These are phyloP conservation scores for Gossypium rotundifolium DNA, from an alignment of 345 rosid species.

Conservation along the genomic window DNA sequence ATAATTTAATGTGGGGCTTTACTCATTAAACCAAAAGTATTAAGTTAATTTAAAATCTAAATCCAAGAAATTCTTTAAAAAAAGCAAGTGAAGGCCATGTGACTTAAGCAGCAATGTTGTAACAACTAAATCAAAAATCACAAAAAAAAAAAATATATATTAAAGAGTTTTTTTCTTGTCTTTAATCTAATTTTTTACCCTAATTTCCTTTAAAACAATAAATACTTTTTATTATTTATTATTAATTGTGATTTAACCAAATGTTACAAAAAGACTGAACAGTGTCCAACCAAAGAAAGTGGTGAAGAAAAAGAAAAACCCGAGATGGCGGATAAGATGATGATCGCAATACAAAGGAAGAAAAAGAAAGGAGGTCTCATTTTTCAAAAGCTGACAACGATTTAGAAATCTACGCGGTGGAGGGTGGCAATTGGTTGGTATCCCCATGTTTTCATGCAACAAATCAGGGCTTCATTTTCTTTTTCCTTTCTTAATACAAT, in stretches of 20 bases:
- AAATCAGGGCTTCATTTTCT: conserved; percentile 28
- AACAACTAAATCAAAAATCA: too few relatives aligned
- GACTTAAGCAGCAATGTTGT: too few relatives aligned
- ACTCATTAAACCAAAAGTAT: background rate
- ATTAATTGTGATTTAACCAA: too few relatives aligned
- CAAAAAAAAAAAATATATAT: too few relatives aligned
- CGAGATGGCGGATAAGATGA: background rate
- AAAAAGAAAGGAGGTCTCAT: background rate
- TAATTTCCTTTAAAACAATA: too few relatives aligned
- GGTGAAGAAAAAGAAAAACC: background rate
- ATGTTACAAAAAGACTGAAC: background rate
- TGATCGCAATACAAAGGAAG: background rate
- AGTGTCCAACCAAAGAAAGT: background rate
- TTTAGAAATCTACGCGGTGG: conserved; percentile 8
- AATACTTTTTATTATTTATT: too few relatives aligned
- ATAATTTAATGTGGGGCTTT: background rate
- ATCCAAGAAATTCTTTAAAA: background rate
- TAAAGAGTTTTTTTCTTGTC: too few relatives aligned
- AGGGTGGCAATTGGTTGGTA: conserved; percentile 22
- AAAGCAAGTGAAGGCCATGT: background rate
- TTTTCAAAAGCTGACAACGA: conserved; percentile 12
- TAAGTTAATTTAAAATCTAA: background rate
- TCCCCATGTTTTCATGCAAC: conserved; percentile 50
- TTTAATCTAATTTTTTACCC: too few relatives aligned
- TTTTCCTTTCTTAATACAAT: background rate